Base-by-base conservation (phyloP, 208 protist species). In the Trypanosoma cruzi region DNA sequence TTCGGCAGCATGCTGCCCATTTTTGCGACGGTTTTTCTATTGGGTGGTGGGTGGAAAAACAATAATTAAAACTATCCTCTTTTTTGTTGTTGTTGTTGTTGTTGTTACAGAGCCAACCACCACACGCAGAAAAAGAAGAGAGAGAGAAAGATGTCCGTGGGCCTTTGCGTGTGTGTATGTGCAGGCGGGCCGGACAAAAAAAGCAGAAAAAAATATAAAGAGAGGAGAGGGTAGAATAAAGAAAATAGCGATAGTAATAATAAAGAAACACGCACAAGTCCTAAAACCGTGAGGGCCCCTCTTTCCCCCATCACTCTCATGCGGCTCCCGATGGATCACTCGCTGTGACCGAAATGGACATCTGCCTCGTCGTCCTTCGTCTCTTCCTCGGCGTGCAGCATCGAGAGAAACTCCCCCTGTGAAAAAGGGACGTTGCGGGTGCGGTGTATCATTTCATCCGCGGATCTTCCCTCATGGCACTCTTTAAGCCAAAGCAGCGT, bases 1-100 rank as follows among this genome's bases (percentile, higher is more conserved):
- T 96, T 96, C 34, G 87, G 90, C 48, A 95, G 74, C 66, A 92
- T 80, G 57, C 81, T 46, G 64, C 90, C 90, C 90, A 95, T 95
- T 40, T 29, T 75, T 62, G 6, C 36, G 20, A 2, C 49, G 49
- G 52, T 64, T 53, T 52, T 64, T 52, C 24, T 63, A 52, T 57
- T 57, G 22, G 18, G 6, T 10, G 48, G 48, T 52, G 48, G 48
- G 44, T 52, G 59, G 55, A 28, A 60, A 10, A 26, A 13, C 8
- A 6, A 11, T 31, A 60, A 60, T 0, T 34, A 64, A 48, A 59
- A 50, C 5, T 22, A 64, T 18, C 3, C 11, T 22, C 32, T n/a
- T 52, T 1, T 26, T 28, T 2, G n/a, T n/a, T n/a, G n/a, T n/a
- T n/a, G n/a, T n/a, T n/a, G n/a, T n/a, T n/a, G n/a, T n/a, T n/a